Evolutionary conservation across 1,284 basidiomycete species (phyloP), one percentile per base, ranked within the genome.

Genomic region (Ustilago sp.): DNA sequence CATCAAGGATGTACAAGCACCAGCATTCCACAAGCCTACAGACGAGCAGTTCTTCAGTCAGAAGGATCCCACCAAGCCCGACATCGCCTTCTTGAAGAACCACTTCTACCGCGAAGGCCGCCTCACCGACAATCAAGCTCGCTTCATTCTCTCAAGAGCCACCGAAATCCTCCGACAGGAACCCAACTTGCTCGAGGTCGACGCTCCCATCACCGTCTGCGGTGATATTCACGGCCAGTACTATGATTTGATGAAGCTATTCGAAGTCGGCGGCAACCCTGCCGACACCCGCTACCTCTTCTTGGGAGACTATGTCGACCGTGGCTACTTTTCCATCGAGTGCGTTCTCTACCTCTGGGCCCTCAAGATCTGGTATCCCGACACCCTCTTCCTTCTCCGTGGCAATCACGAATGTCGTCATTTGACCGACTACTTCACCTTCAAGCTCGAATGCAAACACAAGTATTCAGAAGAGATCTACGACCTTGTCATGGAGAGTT

Each of bases 1-100:
- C 58, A 80, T 88, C 77, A 87, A 87, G 79, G 87, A 86, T 43
- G 84, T 85, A 7, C 84, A 85, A 51, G 84, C 84, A 39, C 84
- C 84, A 92, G 96, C 96, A 60, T 95, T 97, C 92, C 90, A 89
- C 77, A 90, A 92, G 64, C 96, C 96, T 0, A 95, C 94, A 3
- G 91, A 94, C 82, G 93, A 93, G 73, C 94, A 99, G 87, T 98
- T 98, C 90, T 85, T 69, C 75, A 81, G 79, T 52, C 57, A 68
- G 19, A 79, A 80, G 55, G 84, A 85, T 48, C 83, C 84, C n/a
- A 65, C 73, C 50, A 85, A 85, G 60, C 84, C 84, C 13, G 84
- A 98, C 87, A 90, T 98, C 82, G 94, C 94, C 38, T 99, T 96
- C 87, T 89, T 99, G 75, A 99, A 99, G 89, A 98, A 98, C 83